Evolutionary conservation across 2,329 filamentous ascomycete species (phyloP), one percentile per base, ranked within the genome.

Genomic region (Pseudofabraea citricarpa): DNA sequence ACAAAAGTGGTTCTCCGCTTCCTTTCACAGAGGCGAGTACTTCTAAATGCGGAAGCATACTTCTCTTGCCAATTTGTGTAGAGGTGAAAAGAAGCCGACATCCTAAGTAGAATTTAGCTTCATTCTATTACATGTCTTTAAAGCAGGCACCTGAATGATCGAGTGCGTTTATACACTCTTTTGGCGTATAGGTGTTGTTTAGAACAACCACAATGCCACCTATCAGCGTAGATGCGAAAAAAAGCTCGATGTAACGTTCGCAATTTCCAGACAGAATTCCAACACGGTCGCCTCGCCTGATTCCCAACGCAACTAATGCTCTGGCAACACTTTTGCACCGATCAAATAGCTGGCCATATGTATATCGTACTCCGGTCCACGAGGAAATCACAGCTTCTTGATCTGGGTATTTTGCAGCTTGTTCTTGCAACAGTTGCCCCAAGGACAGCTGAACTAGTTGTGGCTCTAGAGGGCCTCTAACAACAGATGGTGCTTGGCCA

Each of bases 101-200:
- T 51, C 79, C 84, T 84, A 46, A 13, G 6, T 12, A 36, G 19
- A 6, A 32, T 12, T 16, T 22, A 20, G 26, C 36, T 21, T 35
- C 20, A 7, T 19, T 27, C 8, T 12, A 32, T 19, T 20, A n/a
- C 22, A 15, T 20, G n/a, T n/a, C n/a, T 6, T 33, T 24, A 20
- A 23, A 32, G 16, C 15, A 62, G 70, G 50, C 64, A 84, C 81
- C 79, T 13, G 83, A 81, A 57, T 89, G 87, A 43, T 75, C 74
- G 21, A 90, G 63, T 8, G 83, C 86, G 62, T 85, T 84, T 59
- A 81, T 74, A 37, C 84, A 80, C 64, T 90, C 86, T 1, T 75
- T 77, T 2, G 81, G 73, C 1, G 86, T 90, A 60, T 90, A 90
- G 0, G 85, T 90, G 65, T 89, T 90, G 67, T 90, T 90, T 52